Evolutionary conservation across 805 yeast species (phyloP).

Genomic region (Saccharomycopsis lassenensis): DNA sequence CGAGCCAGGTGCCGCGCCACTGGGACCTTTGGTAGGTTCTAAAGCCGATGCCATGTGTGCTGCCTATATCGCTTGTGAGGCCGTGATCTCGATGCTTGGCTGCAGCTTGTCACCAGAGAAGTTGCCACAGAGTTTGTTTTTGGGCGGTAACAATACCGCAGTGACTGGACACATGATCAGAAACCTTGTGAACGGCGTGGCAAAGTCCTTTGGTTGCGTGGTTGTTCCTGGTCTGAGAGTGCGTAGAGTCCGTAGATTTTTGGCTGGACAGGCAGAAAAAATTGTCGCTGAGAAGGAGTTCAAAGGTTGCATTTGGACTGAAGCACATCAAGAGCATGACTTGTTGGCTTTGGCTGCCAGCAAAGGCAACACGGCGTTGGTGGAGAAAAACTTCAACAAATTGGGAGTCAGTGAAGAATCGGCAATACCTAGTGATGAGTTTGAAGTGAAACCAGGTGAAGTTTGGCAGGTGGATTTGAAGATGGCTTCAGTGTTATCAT

Average conservation of each 20-base stretch:
- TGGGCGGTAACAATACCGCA: constrained; percentile 23
- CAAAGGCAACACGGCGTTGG: constrained; percentile 21
- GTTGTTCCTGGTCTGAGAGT: constrained; percentile 91
- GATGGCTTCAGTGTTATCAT: constrained; percentile 55
- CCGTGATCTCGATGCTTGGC: constrained; percentile 69
- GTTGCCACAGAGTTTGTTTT: constrained; percentile 39
- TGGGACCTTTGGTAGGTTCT: constrained; percentile 73
- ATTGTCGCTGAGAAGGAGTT: constrained; percentile 84
- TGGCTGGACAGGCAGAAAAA: constrained; percentile 93
- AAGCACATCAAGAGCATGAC: constrained; percentile 61
- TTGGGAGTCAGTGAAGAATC: constrained; percentile 30
- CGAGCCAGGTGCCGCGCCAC: constrained; percentile 54
- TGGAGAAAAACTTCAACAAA: constrained; percentile 3
- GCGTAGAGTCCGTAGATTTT: constrained; percentile 82
- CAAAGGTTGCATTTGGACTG: constrained; percentile 87
- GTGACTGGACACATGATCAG: constrained; percentile 68
- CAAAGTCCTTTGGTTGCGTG: constrained; percentile 68
- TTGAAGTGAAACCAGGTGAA: constrained; percentile 68
- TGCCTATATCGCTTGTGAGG: constrained; percentile 78
- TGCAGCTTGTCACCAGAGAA: constrained; percentile 67
- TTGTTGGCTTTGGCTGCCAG: constrained; percentile 39
- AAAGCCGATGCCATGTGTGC: constrained; percentile 89
- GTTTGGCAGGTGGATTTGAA: constrained; percentile 76
- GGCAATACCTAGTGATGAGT: constrained; percentile 72
- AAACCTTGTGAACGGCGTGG: constrained; percentile 72